Conservation (phyloP, 192 early-diverging fungal genomes). For the Gigaspora rosea region DNA sequence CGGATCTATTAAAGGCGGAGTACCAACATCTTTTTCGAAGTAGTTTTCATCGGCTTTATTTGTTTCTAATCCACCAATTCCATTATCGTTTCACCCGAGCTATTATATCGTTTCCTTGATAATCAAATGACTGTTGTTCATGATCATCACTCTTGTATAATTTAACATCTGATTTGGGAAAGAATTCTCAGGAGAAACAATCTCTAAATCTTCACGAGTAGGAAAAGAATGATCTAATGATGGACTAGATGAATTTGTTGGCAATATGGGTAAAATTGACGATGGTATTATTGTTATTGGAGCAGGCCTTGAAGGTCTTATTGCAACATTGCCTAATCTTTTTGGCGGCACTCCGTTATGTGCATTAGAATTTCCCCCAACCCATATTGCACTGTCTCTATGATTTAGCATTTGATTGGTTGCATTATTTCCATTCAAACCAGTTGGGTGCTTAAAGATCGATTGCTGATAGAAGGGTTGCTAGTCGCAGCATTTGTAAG, state of each 20-base stretch:
- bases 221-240: constrained; percentile 1
- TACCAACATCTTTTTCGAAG: background rate
- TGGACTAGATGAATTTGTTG: constrained; percentile 19
- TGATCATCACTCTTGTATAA: background rate
- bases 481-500: constrained; percentile 49
- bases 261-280: constrained; percentile 6
- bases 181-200: background rate
- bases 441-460: constrained; percentile 24
- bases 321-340: background rate
- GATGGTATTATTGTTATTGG: constrained; percentile 2
- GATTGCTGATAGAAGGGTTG: constrained; percentile 34
- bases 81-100: background rate
- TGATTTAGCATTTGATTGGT: background rate
- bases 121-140: constrained; percentile 2
- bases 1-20: background rate
- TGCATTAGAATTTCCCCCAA: constrained; percentile 1
- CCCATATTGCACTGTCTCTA: constrained; percentile 14
- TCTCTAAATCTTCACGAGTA: background rate
- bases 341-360: background rate
- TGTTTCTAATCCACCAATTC: background rate
- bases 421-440: constrained; percentile 15
- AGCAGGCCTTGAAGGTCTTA: constrained; percentile 28
- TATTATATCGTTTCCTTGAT: background rate
- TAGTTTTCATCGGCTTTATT: background rate
- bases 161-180: background rate